A percentile compares a stretch with the other conserved stretches of the same genome.
Conservation (phyloP, 768 basidiomycete genomes). For the Pleurotus pulmonarius region DNA sequence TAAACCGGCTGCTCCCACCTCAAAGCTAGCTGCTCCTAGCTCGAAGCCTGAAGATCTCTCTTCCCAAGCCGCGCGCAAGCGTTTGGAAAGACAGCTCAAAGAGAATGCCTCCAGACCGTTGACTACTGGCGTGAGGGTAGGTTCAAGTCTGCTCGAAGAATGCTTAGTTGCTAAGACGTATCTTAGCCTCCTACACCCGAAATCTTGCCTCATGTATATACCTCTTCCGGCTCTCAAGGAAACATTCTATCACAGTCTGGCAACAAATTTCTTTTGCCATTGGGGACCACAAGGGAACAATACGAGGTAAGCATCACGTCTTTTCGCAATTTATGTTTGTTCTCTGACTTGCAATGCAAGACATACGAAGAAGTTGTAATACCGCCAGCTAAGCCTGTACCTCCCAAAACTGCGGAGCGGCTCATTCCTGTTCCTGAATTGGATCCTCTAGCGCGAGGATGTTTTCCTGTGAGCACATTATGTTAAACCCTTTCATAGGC, state of each 20-base stretch:
- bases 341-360: slow-evolving; percentile 31
- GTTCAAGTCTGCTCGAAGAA: slow-evolving; percentile 8
- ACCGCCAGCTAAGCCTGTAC: slow-evolving; percentile 79
- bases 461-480: slow-evolving; percentile 65
- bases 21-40: background rate
- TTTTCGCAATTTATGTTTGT: background rate
- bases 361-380: slow-evolving; percentile 87
- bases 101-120: slow-evolving; percentile 65
- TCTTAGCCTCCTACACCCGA: slow-evolving; percentile 51
- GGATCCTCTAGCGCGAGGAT: slow-evolving; percentile 72
- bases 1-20: too few species aligned
- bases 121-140: slow-evolving; percentile 54
- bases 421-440: slow-evolving; percentile 70
- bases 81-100: slow-evolving; percentile 58
- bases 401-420: slow-evolving; percentile 67
- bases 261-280: slow-evolving; percentile 74
- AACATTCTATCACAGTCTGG: slow-evolving; percentile 71
- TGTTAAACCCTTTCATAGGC: background rate
- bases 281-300: slow-evolving; percentile 70
- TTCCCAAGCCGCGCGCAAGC: slow-evolving; percentile 46
- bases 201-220: slow-evolving; percentile 85
- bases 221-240: slow-evolving; percentile 59
- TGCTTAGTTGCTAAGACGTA: background rate
- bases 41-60: slow-evolving; percentile 24
- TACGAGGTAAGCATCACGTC: slow-evolving; percentile 49